A percentile compares a stretch with the other conserved stretches of the same genome.
These are phyloP conservation scores for Dothidotthia symphoricarpi DNA, from an alignment of 2,329 filamentous ascomycete genomes.

Conservation along the genomic window DNA sequence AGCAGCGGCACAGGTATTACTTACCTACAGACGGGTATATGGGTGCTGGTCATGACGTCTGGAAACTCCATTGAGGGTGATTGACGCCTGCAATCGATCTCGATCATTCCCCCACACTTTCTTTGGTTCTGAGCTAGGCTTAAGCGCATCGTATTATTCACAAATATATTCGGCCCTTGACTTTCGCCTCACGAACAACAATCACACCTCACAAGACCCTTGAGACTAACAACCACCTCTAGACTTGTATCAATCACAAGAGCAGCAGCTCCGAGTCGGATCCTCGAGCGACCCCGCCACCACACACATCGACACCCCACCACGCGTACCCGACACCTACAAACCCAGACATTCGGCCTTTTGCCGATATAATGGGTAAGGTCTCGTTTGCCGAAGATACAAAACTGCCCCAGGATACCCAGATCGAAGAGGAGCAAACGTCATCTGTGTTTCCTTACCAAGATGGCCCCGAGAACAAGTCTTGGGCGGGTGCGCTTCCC, in stretches of 20 bases:
- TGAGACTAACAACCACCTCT: slow-evolving; percentile 13
- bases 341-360: slow-evolving; percentile 45
- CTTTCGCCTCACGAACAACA: slow-evolving; percentile 4
- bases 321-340: slow-evolving; percentile 21
- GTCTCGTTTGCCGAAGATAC: slow-evolving; percentile 54
- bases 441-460: slow-evolving; percentile 78
- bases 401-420: slow-evolving; percentile 47
- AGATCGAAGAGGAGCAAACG: slow-evolving; percentile 61
- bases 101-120: slow-evolving; percentile 10
- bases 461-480: slow-evolving; percentile 73
- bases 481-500: slow-evolving; percentile 92
- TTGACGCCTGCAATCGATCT: slow-evolving; percentile 11
- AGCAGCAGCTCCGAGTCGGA: slow-evolving; percentile 27
- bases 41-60: slow-evolving; percentile 20
- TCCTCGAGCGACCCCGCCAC: slow-evolving; percentile 26
- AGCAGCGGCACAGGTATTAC: slow-evolving; percentile 27
- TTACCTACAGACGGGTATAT: slow-evolving; percentile 12
- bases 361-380: slow-evolving; percentile 56
- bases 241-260: slow-evolving; percentile 18
- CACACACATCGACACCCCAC: slow-evolving; percentile 21
- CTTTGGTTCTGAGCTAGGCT: slow-evolving; percentile 20
- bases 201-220: background rate
- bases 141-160: too few species aligned
- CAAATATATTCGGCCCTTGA: slow-evolving; percentile 2
- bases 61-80: slow-evolving; percentile 9